phyloP scores from a whole-genome alignment of 2,329 filamentous ascomycete genomes.

The Calonectria hawksworthii region DNA sequence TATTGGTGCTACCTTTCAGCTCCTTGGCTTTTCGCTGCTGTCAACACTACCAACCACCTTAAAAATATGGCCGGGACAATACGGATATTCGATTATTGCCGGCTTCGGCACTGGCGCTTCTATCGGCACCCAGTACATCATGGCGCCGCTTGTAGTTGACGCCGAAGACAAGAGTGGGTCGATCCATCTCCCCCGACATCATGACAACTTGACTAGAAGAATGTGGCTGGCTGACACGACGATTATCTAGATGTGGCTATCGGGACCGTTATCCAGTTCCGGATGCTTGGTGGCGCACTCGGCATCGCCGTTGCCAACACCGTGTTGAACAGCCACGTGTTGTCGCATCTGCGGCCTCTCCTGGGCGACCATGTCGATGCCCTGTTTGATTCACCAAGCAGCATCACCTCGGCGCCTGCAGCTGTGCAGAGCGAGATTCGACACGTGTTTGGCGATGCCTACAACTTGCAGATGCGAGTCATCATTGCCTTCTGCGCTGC shows the following conservation, averaged over 20 bases:
- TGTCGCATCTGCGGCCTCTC: not conserved
- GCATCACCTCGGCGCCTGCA: not conserved
- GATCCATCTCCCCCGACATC: not conserved
- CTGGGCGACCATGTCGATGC: not conserved
- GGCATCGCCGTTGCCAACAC: not conserved
- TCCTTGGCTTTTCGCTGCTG: not conserved
- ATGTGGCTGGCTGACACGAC: not conserved
- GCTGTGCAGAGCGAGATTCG: not conserved
- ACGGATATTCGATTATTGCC: not conserved
- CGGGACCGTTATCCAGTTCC: not conserved
- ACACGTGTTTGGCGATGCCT: not conserved
- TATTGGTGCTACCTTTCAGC: not conserved
- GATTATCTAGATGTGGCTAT: not conserved
- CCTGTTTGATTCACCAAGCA: not conserved
- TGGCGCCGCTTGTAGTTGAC: not conserved
- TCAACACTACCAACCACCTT: not conserved
- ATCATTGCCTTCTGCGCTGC: not conserved
- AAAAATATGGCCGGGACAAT: not conserved
- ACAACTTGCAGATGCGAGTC: not conserved
- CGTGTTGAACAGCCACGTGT: not conserved
- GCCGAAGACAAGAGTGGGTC: not conserved
- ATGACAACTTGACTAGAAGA: not conserved
- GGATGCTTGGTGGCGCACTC: not conserved
- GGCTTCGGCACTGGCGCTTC: not conserved
- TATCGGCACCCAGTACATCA: not conserved